Evolutionary conservation across 2,329 filamentous ascomycete genomes (phyloP).

Genomic region (Stagonosporopsis vannaccii): DNA sequence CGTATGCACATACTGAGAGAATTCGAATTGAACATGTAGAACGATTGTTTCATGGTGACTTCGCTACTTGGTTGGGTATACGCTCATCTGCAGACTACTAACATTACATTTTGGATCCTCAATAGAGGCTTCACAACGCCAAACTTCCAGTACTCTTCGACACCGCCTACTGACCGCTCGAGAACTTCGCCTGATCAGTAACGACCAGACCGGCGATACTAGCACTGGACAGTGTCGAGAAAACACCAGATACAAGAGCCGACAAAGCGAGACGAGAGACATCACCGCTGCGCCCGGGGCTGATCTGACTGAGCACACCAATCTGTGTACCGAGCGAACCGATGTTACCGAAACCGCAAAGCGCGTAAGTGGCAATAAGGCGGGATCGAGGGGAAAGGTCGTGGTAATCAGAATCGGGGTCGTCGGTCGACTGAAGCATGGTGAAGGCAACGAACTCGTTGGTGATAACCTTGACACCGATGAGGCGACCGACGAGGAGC

Average conservation of each 20-base stretch:
- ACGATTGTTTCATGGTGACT: constrained; percentile 13
- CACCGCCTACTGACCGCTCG: constrained; percentile 23
- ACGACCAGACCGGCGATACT: constrained; percentile 64
- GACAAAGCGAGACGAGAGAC: constrained; percentile 78
- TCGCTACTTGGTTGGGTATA: constrained; percentile 20
- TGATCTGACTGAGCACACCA: constrained; percentile 83
- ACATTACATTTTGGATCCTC: constrained; percentile 18
- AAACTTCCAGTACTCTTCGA: constrained; percentile 3
- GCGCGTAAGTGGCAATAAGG: constrained; percentile 84
- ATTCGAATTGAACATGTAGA: not conserved
- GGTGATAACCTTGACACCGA: constrained; percentile 84
- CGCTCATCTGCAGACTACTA: constrained; percentile 17
- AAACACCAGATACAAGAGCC: constrained; percentile 77
- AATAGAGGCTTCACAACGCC: constrained; percentile 1
- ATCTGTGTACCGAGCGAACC: constrained; percentile 89
- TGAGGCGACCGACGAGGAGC: constrained; percentile 76
- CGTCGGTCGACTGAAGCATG: constrained; percentile 56
- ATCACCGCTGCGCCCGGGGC: constrained; percentile 75
- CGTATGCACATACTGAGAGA: not conserved
- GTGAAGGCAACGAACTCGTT: constrained; percentile 83
- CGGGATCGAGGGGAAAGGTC: constrained; percentile 72
- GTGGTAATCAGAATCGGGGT: constrained; percentile 60
- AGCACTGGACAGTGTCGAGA: constrained; percentile 81
- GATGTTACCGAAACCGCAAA: constrained; percentile 80
- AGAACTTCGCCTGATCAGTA: constrained; percentile 42